Evolutionary conservation across 2,329 filamentous ascomycete genomes (phyloP).

Genomic region (Magnaporthiopsis rhizophila): DNA sequence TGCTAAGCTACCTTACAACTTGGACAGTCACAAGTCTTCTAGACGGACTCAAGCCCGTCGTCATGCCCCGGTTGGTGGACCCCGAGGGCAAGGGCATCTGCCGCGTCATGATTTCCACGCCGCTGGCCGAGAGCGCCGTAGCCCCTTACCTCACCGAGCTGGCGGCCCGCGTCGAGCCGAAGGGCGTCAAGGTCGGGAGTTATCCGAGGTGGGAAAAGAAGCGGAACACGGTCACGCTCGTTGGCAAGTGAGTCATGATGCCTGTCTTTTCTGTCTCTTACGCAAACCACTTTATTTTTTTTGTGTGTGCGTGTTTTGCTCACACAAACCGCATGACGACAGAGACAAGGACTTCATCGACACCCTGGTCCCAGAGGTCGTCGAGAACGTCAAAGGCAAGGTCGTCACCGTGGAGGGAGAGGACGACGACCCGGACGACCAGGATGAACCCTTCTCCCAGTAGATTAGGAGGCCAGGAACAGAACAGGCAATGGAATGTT

Average conservation of each 20-base stretch:
- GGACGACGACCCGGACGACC: constrained; percentile 40
- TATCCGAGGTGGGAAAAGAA: constrained; percentile 90
- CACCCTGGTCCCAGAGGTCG: constrained; percentile 68
- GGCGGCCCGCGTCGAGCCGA: constrained; percentile 61
- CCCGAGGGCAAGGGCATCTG: constrained; percentile 74
- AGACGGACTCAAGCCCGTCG: constrained; percentile 62
- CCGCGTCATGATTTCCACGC: constrained; percentile 78
- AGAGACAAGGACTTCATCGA: constrained; percentile 71
- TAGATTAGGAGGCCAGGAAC: neutral
- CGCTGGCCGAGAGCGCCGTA: constrained; percentile 76
- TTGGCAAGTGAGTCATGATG: constrained; percentile 44
- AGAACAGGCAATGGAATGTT: neutral
- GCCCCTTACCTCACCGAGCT: constrained; percentile 77
- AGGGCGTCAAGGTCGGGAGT: constrained; percentile 86
- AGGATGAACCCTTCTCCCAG: constrained; percentile 8
- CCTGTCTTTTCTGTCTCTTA: neutral
- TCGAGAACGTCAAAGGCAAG: constrained; percentile 65
- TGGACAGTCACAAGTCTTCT: constrained; percentile 61
- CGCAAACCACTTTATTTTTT: too few species aligned
- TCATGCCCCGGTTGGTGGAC: constrained; percentile 66
- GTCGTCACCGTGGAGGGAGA: constrained; percentile 66
- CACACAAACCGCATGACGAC: constrained; percentile 14
- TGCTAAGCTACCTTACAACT: neutral
- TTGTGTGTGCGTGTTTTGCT: neutral
- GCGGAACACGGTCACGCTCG: constrained; percentile 83